Evolutionary conservation across 441 rosid species (phyloP), one percentile per base, ranked within the genome.

Genomic region (Biscutella auriculata): DNA sequence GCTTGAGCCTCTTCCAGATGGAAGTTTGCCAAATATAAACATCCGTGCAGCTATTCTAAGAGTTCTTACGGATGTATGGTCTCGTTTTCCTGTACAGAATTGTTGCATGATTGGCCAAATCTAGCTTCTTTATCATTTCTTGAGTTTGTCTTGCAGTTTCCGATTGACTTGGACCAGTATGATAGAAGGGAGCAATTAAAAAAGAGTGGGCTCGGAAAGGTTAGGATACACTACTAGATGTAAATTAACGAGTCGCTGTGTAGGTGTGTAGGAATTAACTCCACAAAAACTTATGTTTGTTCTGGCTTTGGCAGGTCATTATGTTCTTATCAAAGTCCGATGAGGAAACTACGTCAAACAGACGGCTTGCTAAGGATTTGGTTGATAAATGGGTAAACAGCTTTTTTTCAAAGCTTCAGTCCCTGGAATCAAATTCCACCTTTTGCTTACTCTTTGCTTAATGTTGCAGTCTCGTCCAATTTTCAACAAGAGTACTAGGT

Each of bases 1-100:
- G 97, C 96, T 93, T 28, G 98, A 93, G 67, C 98, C 97, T 16
- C 97, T 88, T 71, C 98, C 98, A 35, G 97, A 93, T 78, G 94
- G 95, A 70, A 92, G 98, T 64, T 79, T 92, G 64, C 97, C 98
- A 8, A 88, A 83, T 72, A 86, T 83, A 69, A 92, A 92, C 62
- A 92, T 92, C 49, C 95, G 97, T 33, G 95, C 91, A 19, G 95
- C 95, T 52, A 74, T 92, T 70, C 72, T 92, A 74, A 72, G 48
- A 74, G 83, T 88, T 66, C 70, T 92, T 70, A 70, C 85, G 45
- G 97, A 88, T 73, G 98, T 92, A 84, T 36, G 60, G 9, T 19
- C 42, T 23, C 39, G 39, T 33, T 48, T 53, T 58, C 41, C 14
- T 49, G 4, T 14, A 6, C 15, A 49, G 25, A 6, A 3, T 26